Conservation (phyloP, 495 filamentous ascomycete genomes). For the Thozetella sp. region DNA sequence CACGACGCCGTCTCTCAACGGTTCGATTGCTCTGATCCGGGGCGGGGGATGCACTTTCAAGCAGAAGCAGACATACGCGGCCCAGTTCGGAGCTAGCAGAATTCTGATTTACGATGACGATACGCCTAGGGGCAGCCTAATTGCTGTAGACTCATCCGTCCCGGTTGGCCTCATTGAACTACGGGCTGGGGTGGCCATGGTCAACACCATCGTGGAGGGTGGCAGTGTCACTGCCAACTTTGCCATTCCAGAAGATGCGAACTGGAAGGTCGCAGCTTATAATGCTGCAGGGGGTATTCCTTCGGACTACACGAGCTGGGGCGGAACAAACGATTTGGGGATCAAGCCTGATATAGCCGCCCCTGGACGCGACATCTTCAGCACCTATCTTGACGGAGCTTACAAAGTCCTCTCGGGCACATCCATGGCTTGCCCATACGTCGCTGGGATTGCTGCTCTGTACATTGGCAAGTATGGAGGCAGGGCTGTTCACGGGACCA, state of each 20-base stretch:
- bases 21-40: slow-evolving; percentile 37
- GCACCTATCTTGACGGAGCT: slow-evolving; percentile 34
- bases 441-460: slow-evolving; percentile 48
- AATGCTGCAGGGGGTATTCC: slow-evolving; percentile 24
- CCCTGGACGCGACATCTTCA: slow-evolving; percentile 48
- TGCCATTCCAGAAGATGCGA: slow-evolving; percentile 17
- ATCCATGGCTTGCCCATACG: slow-evolving; percentile 55
- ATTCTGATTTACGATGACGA: slow-evolving; percentile 27
- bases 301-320: slow-evolving; percentile 46
- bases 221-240: slow-evolving; percentile 27
- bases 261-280: slow-evolving; percentile 20
- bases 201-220: slow-evolving; percentile 18
- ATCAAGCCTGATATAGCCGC: slow-evolving; percentile 49
- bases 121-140: slow-evolving; percentile 8
- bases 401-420: slow-evolving; percentile 47
- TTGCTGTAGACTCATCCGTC: slow-evolving; percentile 7
- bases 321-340: slow-evolving; percentile 40
- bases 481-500: slow-evolving; percentile 31
- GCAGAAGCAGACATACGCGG: slow-evolving; percentile 23
- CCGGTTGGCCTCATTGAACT: slow-evolving; percentile 18
- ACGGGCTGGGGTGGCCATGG: slow-evolving; percentile 21
- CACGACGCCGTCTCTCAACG: slow-evolving; percentile 31
- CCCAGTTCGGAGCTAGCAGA: slow-evolving; percentile 20
- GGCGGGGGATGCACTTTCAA: slow-evolving; percentile 23
- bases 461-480: slow-evolving; percentile 35